Evolutionary conservation across 2,329 filamentous ascomycete genomes (phyloP), one percentile per base, ranked within the genome.

Genomic region (Cytospora chrysosperma): DNA sequence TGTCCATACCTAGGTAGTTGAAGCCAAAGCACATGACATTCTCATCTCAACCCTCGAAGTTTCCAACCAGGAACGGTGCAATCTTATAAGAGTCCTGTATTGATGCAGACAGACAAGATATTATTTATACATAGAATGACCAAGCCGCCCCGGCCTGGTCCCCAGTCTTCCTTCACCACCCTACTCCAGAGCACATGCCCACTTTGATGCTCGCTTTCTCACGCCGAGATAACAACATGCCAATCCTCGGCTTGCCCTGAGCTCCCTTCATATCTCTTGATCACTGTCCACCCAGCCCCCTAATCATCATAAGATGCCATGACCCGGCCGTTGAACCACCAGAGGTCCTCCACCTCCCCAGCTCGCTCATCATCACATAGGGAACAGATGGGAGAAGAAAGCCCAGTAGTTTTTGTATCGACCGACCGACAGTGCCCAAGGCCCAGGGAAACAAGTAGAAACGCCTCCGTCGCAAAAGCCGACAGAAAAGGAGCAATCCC

Each of bases 351-450:
- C 50, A 24, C 27, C 26, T 53, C 53, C 40, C 49, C 37, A 28
- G 30, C 21, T 52, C 37, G 49, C 30, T 59, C 58, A 63, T 65
- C 58, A 61, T 59, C 57, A 52, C 64, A 53, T 63, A 58, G 53
- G 55, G 56, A 55, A 62, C n/a, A 24, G 54, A 47, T 62, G 54
- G 52, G 34, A 32, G 13, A 27, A 47, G 13, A 58, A 62, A 49
- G 55, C 60, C 54, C 53, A 24, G 55, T 58, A 54, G 56, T 37
- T 63, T 63, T 65, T 65, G 52, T 65, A 56, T 61, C 63, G 47
- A 62, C 53, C 61, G 57, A 56, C 51, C 32, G 27, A n/a, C 53
- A 57, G 28, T 56, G n/a, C 43, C 56, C 27, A 54, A 26, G 27
- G 34, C 55, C 61, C 47, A 60, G 26, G 32, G 12, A 54, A 40